Evolutionary conservation across 306 rosid genomes (phyloP).

Genomic region (Quercus ilex): DNA sequence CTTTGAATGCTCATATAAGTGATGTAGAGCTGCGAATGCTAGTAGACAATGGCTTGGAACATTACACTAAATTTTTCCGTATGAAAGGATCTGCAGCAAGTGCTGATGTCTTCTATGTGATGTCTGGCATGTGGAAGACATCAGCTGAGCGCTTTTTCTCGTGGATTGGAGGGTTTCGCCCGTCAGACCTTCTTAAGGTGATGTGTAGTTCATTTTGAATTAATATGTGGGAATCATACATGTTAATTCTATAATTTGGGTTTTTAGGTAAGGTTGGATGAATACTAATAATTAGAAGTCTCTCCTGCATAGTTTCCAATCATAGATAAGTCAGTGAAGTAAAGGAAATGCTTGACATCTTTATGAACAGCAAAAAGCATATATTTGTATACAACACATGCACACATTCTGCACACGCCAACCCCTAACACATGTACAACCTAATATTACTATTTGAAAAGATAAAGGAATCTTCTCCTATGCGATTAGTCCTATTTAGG

Average conservation of each 20-base stretch:
- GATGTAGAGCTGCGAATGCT: conserved; percentile 63
- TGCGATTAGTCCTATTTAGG: no score
- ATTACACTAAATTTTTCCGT: conserved; percentile 65
- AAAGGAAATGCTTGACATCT: background rate
- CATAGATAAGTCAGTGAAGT: no score
- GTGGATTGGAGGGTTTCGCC: conserved; percentile 98
- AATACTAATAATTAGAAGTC: background rate
- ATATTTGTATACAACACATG: background rate
- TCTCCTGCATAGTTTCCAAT: background rate
- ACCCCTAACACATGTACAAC: no score
- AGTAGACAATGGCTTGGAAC: conserved; percentile 64
- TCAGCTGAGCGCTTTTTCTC: conserved; percentile 76
- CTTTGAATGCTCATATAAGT: conserved; percentile 49
- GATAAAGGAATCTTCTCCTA: no score
- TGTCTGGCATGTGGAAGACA: conserved; percentile 88
- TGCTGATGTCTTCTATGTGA: conserved; percentile 82
- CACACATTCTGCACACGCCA: no score
- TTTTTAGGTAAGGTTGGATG: background rate
- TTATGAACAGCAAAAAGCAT: background rate
- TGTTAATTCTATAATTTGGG: background rate
- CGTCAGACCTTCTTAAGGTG: conserved; percentile 91
- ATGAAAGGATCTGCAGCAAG: conserved; percentile 84
- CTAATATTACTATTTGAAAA: no score
- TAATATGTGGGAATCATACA: background rate
- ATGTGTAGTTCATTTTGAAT: conserved; percentile 6